These are phyloP conservation scores for Lolium multiflorum DNA, from an alignment of 176 grass and related monocot genomes.

Conservation along the genomic window DNA sequence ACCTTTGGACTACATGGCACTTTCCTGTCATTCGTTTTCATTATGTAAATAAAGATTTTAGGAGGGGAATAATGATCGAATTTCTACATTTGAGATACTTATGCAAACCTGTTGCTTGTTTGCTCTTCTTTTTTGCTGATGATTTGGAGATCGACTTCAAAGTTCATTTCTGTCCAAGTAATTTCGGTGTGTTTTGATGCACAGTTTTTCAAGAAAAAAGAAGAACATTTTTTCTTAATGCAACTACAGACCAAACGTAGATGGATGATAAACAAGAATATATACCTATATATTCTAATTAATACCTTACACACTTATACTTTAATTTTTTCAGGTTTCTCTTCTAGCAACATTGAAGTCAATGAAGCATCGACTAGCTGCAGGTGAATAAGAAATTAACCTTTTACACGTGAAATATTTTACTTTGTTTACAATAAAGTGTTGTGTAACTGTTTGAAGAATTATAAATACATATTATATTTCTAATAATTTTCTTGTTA, in stretches of 20 bases:
- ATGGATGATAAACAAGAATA: neutral
- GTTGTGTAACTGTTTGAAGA: neutral
- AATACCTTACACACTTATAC: neutral
- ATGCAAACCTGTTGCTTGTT: neutral
- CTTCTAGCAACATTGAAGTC: conserved; percentile 79
- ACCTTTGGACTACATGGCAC: neutral
- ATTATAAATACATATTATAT: neutral
- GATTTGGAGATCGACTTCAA: neutral
- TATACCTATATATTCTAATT: neutral
- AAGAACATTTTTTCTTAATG: neutral
- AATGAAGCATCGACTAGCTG: conserved; percentile 92
- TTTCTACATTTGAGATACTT: neutral
- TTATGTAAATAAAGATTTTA: neutral
- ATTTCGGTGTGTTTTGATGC: neutral
- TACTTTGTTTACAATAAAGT: conserved; percentile 32
- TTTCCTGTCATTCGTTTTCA: neutral
- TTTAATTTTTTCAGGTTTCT: conserved; percentile 59
- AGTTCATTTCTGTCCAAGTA: neutral
- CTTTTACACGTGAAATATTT: conserved; percentile 29
- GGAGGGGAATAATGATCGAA: neutral
- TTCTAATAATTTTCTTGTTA: neutral
- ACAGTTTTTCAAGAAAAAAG: neutral
- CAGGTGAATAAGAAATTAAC: conserved; percentile 58
- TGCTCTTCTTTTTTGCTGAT: conserved; percentile 15
- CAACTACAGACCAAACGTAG: neutral